Percentiles rank a stretch among this genome's conserved stretches.
phyloP scores from a whole-genome alignment of 208 protist genomes.

The Spongospora subterranea region DNA sequence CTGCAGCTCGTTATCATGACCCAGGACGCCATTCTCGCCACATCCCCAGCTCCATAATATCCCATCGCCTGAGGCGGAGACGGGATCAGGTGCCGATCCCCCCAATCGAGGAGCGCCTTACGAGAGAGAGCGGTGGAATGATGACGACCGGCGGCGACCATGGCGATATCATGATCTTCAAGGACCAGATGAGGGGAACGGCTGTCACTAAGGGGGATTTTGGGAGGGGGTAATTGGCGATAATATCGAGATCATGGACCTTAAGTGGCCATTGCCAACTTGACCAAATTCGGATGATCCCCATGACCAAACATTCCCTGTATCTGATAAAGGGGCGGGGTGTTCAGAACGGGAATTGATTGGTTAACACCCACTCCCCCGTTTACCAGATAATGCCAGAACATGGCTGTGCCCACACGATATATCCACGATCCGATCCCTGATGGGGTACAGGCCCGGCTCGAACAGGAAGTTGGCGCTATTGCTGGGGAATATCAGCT shows the following conservation, averaged over 20 bases:
- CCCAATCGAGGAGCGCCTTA: background rate
- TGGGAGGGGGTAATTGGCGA: background rate
- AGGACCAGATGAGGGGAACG: conserved; percentile 55
- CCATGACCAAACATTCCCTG: conserved; percentile 32
- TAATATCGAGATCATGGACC: background rate
- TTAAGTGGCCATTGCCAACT: background rate
- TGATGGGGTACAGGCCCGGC: background rate
- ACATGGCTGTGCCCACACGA: conserved; percentile 41
- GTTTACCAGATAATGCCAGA: background rate
- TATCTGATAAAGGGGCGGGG: background rate
- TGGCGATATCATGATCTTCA: conserved; percentile 55
- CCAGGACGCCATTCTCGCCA: conserved; percentile 62
- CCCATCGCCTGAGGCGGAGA: background rate
- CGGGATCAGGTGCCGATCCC: background rate
- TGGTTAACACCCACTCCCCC: too few species aligned
- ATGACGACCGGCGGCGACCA: conserved; percentile 55
- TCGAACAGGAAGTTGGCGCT: conserved; percentile 60
- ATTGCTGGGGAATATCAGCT: conserved; percentile 23
- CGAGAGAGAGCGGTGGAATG: conserved; percentile 58
- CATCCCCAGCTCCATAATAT: conserved; percentile 55
- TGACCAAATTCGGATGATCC: background rate
- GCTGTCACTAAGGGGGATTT: background rate
- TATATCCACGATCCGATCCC: background rate
- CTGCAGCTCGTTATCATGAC: conserved; percentile 55
- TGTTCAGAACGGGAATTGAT: background rate